These are phyloP conservation scores for Phyllosticta citribraziliensis DNA, from an alignment of 2,329 filamentous ascomycete species.

Conservation along the genomic window DNA sequence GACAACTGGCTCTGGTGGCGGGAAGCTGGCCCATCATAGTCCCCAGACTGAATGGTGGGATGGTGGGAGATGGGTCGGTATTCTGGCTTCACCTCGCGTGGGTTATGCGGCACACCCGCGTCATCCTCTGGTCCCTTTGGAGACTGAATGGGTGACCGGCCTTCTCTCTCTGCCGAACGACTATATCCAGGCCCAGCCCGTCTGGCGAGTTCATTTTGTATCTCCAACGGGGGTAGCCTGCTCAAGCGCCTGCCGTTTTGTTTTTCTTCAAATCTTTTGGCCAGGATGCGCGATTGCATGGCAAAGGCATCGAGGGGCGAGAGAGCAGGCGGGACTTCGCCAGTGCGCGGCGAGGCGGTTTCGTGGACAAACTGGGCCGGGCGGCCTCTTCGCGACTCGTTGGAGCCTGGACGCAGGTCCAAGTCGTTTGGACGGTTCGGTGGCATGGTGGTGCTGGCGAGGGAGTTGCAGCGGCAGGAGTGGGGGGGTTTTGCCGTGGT, in stretches of 20 bases:
- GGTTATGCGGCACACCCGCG: conserved; percentile 17
- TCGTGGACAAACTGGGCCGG: conserved; percentile 25
- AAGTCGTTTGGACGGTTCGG: conserved; percentile 22
- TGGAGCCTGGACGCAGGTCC: conserved; percentile 20
- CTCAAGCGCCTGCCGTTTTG: conserved; percentile 71
- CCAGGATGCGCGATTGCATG: conserved; percentile 77
- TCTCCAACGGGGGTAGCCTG: conserved; percentile 71
- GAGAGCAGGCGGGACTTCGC: conserved; percentile 69
- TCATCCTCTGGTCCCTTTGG: conserved; percentile 11
- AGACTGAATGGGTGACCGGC: conserved; percentile 25
- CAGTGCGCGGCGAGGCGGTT: conserved; percentile 40
- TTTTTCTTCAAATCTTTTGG: conserved; percentile 68
- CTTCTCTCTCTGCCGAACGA: conserved; percentile 47
- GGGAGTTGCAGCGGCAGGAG: conserved; percentile 12
- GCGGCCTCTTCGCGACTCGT: conserved; percentile 16
- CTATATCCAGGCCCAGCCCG: conserved; percentile 71
- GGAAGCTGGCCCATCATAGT: conserved; percentile 19
- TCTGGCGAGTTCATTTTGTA: conserved; percentile 64
- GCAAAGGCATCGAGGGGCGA: conserved; percentile 95
- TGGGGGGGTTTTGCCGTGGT: neutral
- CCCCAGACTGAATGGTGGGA: conserved; percentile 25
- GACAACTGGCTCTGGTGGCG: conserved; percentile 24
- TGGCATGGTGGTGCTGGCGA: neutral
- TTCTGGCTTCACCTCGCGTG: conserved; percentile 18
- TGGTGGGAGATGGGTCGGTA: conserved; percentile 27